Percentiles rank a stretch among this genome's conserved stretches.
Evolutionary conservation across 352 stramenopile genomes (phyloP).

Genomic region (Nothophytophthora sp.): DNA sequence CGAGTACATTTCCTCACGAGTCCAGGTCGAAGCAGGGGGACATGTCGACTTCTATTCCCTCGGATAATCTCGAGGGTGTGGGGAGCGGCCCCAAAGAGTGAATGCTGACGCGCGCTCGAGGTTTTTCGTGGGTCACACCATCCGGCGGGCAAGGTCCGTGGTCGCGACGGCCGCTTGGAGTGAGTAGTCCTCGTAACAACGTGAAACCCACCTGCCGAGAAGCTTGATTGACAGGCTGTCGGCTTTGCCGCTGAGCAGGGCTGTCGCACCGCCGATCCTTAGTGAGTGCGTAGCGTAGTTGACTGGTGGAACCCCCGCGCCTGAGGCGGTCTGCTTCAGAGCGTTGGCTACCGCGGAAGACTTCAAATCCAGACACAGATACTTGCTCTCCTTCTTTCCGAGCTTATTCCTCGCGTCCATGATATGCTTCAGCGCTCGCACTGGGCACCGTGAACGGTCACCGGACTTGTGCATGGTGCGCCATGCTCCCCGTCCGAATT

Average conservation of each 20-base stretch:
- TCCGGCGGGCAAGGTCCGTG: neutral
- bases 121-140: neutral
- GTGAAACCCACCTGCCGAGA: neutral
- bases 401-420: neutral
- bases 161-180: neutral
- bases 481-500: slow-evolving; percentile 21
- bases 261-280: neutral
- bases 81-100: neutral
- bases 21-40: neutral
- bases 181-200: neutral
- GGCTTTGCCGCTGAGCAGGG: neutral
- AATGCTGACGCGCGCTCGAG: neutral
- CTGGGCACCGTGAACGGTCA: slow-evolving; percentile 8
- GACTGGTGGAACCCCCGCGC: neutral
- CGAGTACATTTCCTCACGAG: slow-evolving; percentile 3
- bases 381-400: neutral
- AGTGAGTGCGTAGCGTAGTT: neutral
- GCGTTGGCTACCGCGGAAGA: neutral
- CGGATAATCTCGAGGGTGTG: neutral
- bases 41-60: neutral
- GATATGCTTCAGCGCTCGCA: slow-evolving; percentile 7
- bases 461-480: slow-evolving; percentile 20
- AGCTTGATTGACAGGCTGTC: slow-evolving; percentile 1
- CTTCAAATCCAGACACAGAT: neutral
- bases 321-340: neutral